These are phyloP conservation scores for Choanephora cucurbitarum DNA, from an alignment of 371 early-diverging fungal genomes.

Conservation along the genomic window DNA sequence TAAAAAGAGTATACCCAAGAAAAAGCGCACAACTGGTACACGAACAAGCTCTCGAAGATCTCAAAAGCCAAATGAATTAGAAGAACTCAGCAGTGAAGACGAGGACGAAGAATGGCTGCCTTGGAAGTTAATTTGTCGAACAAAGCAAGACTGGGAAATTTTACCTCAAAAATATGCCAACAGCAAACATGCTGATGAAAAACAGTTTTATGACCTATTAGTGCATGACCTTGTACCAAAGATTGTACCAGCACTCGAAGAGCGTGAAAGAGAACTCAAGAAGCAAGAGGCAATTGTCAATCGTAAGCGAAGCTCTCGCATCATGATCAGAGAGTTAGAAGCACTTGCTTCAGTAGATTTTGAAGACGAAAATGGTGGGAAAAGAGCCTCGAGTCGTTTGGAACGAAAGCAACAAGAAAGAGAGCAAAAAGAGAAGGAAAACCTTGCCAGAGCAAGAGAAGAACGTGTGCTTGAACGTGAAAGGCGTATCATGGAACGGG, in stretches of 20 bases:
- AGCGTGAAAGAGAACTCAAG: slow-evolving; percentile 52
- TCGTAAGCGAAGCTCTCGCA: slow-evolving; percentile 69
- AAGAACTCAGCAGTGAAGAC: slow-evolving; percentile 13
- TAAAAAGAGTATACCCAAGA: slow-evolving; percentile 19
- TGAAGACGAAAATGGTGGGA: slow-evolving; percentile 4
- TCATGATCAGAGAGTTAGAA: slow-evolving; percentile 59
- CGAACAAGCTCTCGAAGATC: slow-evolving; percentile 24
- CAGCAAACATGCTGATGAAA: slow-evolving; percentile 59
- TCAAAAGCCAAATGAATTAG: slow-evolving; percentile 6
- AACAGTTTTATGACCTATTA: slow-evolving; percentile 53
- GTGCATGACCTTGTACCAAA: slow-evolving; percentile 62
- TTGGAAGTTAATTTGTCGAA: slow-evolving; percentile 55
- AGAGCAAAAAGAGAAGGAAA: slow-evolving; percentile 34
- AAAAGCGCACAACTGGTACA: slow-evolving; percentile 12
- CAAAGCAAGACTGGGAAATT: slow-evolving; percentile 61
- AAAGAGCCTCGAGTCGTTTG: slow-evolving; percentile 35
- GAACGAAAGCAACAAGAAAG: slow-evolving; percentile 43
- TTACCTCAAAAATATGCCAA: slow-evolving; percentile 57
- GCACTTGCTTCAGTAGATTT: slow-evolving; percentile 32
- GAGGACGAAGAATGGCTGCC: slow-evolving; percentile 44
- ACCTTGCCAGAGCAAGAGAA: slow-evolving; percentile 51
- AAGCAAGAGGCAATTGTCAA: slow-evolving; percentile 59
- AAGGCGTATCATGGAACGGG: slow-evolving; percentile 47
- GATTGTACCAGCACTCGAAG: slow-evolving; percentile 57
- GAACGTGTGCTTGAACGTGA: slow-evolving; percentile 54